These are phyloP conservation scores for Linaria vulgaris DNA, from an alignment of 257 asterid genomes.

Conservation along the genomic window DNA sequence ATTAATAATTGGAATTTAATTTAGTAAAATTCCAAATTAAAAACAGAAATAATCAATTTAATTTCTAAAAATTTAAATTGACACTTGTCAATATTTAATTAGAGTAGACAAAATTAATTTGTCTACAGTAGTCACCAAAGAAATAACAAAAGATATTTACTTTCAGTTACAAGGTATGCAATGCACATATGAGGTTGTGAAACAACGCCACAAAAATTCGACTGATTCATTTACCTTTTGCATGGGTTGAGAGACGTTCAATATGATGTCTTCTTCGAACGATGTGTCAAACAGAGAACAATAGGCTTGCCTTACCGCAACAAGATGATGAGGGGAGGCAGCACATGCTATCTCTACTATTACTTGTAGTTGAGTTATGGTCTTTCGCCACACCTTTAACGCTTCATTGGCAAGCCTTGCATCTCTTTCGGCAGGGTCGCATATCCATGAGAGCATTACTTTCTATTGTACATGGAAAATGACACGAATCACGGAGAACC, in stretches of 20 bases:
- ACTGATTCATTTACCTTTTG: slow-evolving; percentile 49
- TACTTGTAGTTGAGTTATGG: slow-evolving; percentile 49
- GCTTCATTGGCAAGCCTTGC: slow-evolving; percentile 76
- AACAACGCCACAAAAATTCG: too few relatives aligned
- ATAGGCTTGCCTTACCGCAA: slow-evolving; percentile 62
- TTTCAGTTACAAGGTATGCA: too few relatives aligned
- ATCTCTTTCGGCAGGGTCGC: slow-evolving; percentile 78
- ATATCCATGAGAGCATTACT: slow-evolving; percentile 65
- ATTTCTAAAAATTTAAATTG: too few relatives aligned
- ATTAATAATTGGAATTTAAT: too few relatives aligned
- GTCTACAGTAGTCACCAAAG: slow-evolving; percentile 3
- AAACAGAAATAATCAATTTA: too few relatives aligned
- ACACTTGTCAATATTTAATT: too few relatives aligned
- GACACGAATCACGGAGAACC: neutral
- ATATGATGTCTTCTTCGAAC: slow-evolving; percentile 71
- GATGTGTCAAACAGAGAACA: slow-evolving; percentile 54
- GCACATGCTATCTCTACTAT: slow-evolving; percentile 82
- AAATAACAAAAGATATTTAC: too few relatives aligned
- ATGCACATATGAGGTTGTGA: too few relatives aligned
- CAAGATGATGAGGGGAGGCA: slow-evolving; percentile 66
- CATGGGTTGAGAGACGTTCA: slow-evolving; percentile 52
- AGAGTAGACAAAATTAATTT: too few relatives aligned
- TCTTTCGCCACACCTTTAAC: slow-evolving; percentile 48
- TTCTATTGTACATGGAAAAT: slow-evolving; percentile 39
- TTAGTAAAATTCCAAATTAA: too few relatives aligned